Evolutionary conservation across 164 flowering plant species (phyloP), one percentile per base, ranked within the genome.

Genomic region (Magnolia kwangsiensis): DNA sequence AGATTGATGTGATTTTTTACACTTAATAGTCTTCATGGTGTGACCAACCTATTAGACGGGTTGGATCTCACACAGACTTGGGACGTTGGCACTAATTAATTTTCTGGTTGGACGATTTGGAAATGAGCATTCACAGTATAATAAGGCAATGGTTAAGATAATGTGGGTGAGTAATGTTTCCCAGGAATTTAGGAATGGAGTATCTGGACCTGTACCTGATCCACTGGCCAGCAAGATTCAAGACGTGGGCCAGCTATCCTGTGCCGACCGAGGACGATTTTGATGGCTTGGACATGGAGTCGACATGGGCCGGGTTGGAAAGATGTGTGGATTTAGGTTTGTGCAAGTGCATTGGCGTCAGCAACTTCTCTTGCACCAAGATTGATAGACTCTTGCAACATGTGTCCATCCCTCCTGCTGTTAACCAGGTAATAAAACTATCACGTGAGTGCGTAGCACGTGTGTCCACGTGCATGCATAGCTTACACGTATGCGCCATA

Each of bases 161-260:
- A 37, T 37, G 45, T 37, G 45, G 45, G 45, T 37, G 71, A 16
- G 78, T 63, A 49, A 27, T 16, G 31, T 18, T 37, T n/a, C 21
- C n/a, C 70, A 93, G 97, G 89, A 91, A 77, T 59, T 20, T 90
- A 73, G 88, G 86, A 45, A 82, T 90, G 93, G 97, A 93, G 50
- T 89, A 90, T 69, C 16, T 91, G 77, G 97, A 91, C 82, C 74
- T 90, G 88, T 93, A 90, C 67, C 73, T 93, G 71, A 89, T 91
- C 75, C 97, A 93, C 75, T 91, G 94, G 93, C 97, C 97, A 7
- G 90, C 88, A 67, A 90, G 83, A 77, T 71, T 91, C 69, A 93
- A 87, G 85, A 84, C 86, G 3, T 76, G 89, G 86, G 88, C 75
- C 9, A 31, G 27, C 20, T 66, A 83, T 75, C 73, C 90, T 8